These are phyloP conservation scores for Phycomyces blakesleeanus DNA, from an alignment of 192 early-diverging fungal species.

Conservation along the genomic window DNA sequence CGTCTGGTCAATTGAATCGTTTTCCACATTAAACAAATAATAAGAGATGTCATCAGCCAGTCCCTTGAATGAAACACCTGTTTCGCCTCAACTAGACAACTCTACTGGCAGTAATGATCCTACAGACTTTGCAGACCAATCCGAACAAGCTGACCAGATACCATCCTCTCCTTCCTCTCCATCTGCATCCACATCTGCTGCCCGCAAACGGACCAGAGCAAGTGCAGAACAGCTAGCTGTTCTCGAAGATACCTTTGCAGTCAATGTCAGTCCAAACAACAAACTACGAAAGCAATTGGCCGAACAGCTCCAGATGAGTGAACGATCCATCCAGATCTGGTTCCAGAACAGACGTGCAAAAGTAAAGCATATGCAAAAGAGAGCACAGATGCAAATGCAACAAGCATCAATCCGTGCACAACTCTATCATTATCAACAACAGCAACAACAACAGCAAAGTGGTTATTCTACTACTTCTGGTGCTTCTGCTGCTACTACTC, in stretches of 20 bases:
- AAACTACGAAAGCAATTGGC: slow-evolving; percentile 63
- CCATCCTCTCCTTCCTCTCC: no score
- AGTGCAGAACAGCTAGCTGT: slow-evolving; percentile 62
- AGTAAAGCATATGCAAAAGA: slow-evolving; percentile 32
- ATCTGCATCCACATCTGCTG: not conserved
- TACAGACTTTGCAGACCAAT: no score
- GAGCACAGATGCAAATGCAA: slow-evolving; percentile 30
- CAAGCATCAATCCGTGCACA: slow-evolving; percentile 27
- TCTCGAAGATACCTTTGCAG: slow-evolving; percentile 64
- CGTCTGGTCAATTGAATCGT: no score
- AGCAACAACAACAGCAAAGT: no score
- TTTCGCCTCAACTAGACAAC: no score
- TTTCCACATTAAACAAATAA: no score
- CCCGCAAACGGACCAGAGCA: slow-evolving; percentile 57
- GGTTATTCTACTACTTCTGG: no score
- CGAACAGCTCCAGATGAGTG: slow-evolving; percentile 63
- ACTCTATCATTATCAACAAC: slow-evolving; percentile 27
- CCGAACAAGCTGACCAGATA: no score
- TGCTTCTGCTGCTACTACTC: no score
- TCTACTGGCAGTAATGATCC: no score
- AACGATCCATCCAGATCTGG: slow-evolving; percentile 36
- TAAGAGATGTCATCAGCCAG: no score
- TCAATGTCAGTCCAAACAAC: slow-evolving; percentile 62
- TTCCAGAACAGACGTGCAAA: slow-evolving; percentile 33
- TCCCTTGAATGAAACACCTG: no score